Percentiles rank a stretch among this genome's conserved stretches.
phyloP scores from a whole-genome alignment of 495 filamentous ascomycete species.

The Lasiosphaeris hirsuta region DNA sequence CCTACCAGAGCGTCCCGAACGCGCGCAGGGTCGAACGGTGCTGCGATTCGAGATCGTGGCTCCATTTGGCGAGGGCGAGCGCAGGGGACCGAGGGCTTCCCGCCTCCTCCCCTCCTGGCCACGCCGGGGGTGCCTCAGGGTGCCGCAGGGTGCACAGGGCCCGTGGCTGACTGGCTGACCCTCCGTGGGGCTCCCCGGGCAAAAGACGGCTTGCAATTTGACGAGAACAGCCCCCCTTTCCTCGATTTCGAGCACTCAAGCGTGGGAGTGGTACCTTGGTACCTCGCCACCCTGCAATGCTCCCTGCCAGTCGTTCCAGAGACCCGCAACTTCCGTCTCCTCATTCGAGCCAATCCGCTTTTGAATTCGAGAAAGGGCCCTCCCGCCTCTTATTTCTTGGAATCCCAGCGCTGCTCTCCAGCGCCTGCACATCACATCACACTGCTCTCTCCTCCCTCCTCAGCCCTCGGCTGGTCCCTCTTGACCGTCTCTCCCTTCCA shows the following conservation, averaged over 20 bases:
- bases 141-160: too few relatives aligned
- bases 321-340: conserved; percentile 13
- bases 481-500: conserved; percentile 6
- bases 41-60: conserved; percentile 14
- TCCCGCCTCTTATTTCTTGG: conserved; percentile 26
- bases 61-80: conserved; percentile 2
- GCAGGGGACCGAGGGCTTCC: not conserved
- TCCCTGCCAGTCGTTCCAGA: not conserved
- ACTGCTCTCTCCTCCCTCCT: conserved; percentile 7
- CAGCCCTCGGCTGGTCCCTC: conserved; percentile 2
- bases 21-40: conserved; percentile 8
- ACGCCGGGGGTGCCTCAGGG: too few relatives aligned
- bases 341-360: conserved; percentile 19
- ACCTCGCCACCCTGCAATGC: not conserved
- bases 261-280: conserved; percentile 5
- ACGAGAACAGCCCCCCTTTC: not conserved
- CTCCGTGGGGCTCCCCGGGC: not conserved
- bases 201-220: conserved; percentile 8
- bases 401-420: conserved; percentile 18
- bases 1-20: conserved; percentile 8
- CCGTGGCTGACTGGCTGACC: too few relatives aligned
- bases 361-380: conserved; percentile 10
- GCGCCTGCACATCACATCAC: conserved; percentile 11
- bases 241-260: not conserved
- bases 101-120: conserved; percentile 1